Evolutionary conservation across 192 early-diverging fungal species (phyloP), one percentile per base, ranked within the genome.

Genomic region (Backusella parvicylindrica): DNA sequence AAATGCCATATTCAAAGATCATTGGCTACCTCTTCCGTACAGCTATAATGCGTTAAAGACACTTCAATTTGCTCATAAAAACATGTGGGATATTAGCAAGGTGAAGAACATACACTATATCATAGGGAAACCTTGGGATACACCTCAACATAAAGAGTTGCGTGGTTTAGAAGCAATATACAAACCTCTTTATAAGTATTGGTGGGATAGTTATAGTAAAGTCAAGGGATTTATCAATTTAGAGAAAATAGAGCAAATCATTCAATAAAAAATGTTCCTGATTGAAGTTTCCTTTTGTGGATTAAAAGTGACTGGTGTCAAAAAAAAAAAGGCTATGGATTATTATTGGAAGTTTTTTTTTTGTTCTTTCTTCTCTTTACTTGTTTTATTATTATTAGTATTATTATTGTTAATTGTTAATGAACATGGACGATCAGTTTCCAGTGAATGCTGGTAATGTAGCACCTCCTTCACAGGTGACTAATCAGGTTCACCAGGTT

Each of bases 1-100:
- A n/a, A 86, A 86, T 49, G 79, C 81, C 53, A 68, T 82, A 21
- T 88, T 82, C 41, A 56, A 66, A n/a, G 71, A 63, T 21, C 72
- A 78, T 21, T 88, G 86, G 86, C 47, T 35, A 1, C 71, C 70
- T 43, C 65, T 88, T 7, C 76, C 84, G 12, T 88, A 86, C 63
- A 83, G 49, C 1, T 88, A 86, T 66, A 88, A 88, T 70, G 86
- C 86, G 2, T 68, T 88, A 23, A 88, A 88, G 56, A 81, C 81
- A 11, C 40, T 88, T 18, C 68, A 72, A 7, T 71, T 37, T 8
- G 68, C 74, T 30, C 86, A 88, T 49, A 3, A 70, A 26, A 23
- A 69, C 3, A 76, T 86, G 70, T 88, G 86, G 86, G 23, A 81
- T 11, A 68, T 74, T 3, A 15, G 23, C 1, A 26, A 18, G 31